Base-by-base conservation (phyloP, 225 moss, liverwort and hornwort species). In the Pseudisothecium myosuroides region DNA sequence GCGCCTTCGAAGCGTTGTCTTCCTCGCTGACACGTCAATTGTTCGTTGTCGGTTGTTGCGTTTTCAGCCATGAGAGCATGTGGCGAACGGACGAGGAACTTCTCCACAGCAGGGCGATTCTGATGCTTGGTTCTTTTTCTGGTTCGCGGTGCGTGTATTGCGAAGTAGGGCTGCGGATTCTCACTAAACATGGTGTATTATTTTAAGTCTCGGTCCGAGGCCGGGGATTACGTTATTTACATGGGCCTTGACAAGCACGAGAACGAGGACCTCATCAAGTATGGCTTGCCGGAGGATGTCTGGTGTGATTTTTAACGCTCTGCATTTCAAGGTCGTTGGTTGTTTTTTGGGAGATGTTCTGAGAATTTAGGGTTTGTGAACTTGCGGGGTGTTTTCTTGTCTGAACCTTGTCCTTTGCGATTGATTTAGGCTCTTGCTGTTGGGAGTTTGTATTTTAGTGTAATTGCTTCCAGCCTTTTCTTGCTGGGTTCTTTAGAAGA, bases 221-320 rank as follows among this genome's bases (percentile, higher is more conserved):
- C 88, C 43, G 98, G 98, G n/a, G 97, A 97, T 81, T 97, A 92
- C 61, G 92, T 90, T 22, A 98, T 98, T 59, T 98, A 98, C 95
- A 98, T 98, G 98, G 98, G 98, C 76, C 95, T 98, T 49, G 98
- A 98, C 91, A 98, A 98, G 93, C 97, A 97, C 89, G 98, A 98
- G 93, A 98, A 98, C 80, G 98, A 98, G 88, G 98, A 98, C 91
- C 97, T 98, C 87, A 98, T 98, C 90, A 98, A 97, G 90, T 97
- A 97, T 67, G 98, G 98, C 76, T 91, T 96, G 50, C 98, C 98
- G 56, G 98, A 98, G 90, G 98, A 98, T 89, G 87, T 98, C 68
- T 98, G 98, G 98, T 98, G 56, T 58, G 84, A 4, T 28, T 84
- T 28, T 10, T 16, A 47, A 49, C 47, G 37, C 59, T 56, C 31